These are phyloP conservation scores for Aspergillus puulaauensis DNA, from an alignment of 2,329 filamentous ascomycete genomes.

Conservation along the genomic window DNA sequence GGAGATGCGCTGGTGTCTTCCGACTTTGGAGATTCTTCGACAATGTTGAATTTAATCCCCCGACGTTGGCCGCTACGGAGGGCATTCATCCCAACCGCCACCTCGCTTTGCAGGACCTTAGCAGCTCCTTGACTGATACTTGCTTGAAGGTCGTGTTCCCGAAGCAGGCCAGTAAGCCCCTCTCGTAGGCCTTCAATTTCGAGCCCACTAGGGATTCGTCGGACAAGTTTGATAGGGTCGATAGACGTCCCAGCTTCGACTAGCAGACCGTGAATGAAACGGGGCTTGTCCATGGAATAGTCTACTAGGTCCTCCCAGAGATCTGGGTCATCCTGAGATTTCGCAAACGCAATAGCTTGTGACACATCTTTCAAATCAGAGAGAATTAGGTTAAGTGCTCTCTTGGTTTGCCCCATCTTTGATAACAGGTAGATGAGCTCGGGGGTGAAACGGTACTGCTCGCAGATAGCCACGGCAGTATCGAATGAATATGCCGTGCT, in stretches of 20 bases:
- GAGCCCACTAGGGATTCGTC: slow-evolving; percentile 86
- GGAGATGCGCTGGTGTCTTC: neutral
- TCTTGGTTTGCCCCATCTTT: slow-evolving; percentile 91
- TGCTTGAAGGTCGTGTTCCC: slow-evolving; percentile 93
- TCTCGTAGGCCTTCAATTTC: slow-evolving; percentile 89
- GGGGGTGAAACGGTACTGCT: slow-evolving; percentile 75
- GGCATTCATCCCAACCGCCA: slow-evolving; percentile 77
- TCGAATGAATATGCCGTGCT: slow-evolving; percentile 90
- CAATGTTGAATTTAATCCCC: slow-evolving; percentile 85
- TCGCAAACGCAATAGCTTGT: slow-evolving; percentile 91
- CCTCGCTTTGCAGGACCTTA: slow-evolving; percentile 81
- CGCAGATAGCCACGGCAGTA: slow-evolving; percentile 69
- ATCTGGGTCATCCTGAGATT: slow-evolving; percentile 86
- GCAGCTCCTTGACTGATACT: slow-evolving; percentile 91
- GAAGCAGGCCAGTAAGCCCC: slow-evolving; percentile 84
- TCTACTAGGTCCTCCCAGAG: slow-evolving; percentile 93
- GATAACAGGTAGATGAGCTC: slow-evolving; percentile 96
- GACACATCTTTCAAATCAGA: slow-evolving; percentile 88
- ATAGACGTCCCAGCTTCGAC: slow-evolving; percentile 94
- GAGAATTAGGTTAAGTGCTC: slow-evolving; percentile 88
- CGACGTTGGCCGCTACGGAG: slow-evolving; percentile 76
- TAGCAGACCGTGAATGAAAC: slow-evolving; percentile 86
- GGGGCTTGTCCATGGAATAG: slow-evolving; percentile 96
- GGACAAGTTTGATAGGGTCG: slow-evolving; percentile 84
- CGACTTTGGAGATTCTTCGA: slow-evolving; percentile 25